Evolutionary conservation across 352 stramenopile species (phyloP).

Genomic region (Saprolegnia parasitica): DNA sequence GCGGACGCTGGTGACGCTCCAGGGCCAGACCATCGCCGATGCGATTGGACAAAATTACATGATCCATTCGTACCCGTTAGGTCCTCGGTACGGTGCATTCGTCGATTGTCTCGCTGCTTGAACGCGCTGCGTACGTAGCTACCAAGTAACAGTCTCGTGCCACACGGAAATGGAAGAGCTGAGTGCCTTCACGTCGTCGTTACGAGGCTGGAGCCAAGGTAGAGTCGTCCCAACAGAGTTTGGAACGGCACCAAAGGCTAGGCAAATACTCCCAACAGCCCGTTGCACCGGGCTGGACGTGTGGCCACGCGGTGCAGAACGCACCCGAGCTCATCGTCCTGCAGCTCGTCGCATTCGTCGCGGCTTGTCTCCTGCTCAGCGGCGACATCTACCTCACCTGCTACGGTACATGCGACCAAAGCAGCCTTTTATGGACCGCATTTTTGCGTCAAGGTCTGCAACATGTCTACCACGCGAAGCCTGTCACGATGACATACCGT

Average conservation of each 20-base stretch:
- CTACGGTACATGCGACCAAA: slow-evolving; percentile 2
- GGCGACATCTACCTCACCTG: slow-evolving; percentile 21
- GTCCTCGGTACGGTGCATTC: slow-evolving; percentile 1
- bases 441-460: neutral
- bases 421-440: too few relatives aligned
- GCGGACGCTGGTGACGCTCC: slow-evolving; percentile 6
- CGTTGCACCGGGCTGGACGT: slow-evolving; percentile 15
- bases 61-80: slow-evolving; percentile 16
- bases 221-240: neutral
- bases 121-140: neutral
- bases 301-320: slow-evolving; percentile 9
- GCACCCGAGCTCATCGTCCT: slow-evolving; percentile 15
- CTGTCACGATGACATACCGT: slow-evolving; percentile 21
- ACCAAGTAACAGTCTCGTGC: slow-evolving; percentile 21
- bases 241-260: neutral
- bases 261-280: slow-evolving; percentile 23
- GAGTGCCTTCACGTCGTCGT: neutral
- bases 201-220: slow-evolving; percentile 28
- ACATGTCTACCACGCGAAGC: neutral
- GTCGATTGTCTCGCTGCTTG: neutral
- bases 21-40: neutral
- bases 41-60: slow-evolving; percentile 8
- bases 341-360: neutral
- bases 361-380: neutral
- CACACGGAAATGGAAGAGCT: slow-evolving; percentile 23